Conservation (phyloP, 2,329 filamentous ascomycete species). For the Ascochyta fabae region DNA sequence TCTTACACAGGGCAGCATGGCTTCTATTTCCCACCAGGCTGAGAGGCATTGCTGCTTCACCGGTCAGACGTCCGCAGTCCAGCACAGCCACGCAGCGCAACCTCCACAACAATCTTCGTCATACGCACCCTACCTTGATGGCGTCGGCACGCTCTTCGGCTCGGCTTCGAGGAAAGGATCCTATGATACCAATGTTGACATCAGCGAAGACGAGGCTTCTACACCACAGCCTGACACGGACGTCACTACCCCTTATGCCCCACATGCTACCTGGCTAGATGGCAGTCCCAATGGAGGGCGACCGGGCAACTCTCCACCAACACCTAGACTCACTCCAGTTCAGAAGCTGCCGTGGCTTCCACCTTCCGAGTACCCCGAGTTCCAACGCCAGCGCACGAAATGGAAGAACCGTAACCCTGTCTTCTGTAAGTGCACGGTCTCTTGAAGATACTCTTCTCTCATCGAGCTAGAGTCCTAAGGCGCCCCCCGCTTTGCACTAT, state of each 20-base stretch:
- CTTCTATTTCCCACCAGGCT: neutral
- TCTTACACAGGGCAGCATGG: constrained; percentile 1
- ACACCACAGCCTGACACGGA: neutral
- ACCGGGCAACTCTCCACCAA: neutral
- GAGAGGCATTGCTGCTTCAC: neutral
- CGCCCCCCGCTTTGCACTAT: neutral
- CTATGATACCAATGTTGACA: neutral
- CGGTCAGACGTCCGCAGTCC: neutral
- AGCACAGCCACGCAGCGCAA: neutral
- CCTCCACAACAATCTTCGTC: neutral
- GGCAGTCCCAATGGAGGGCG: neutral
- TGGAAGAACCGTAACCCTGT: too few species aligned
- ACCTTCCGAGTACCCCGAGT: neutral
- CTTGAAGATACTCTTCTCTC: neutral
- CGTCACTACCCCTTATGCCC: neutral
- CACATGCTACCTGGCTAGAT: neutral
- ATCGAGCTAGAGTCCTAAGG: neutral
- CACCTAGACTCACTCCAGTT: neutral
- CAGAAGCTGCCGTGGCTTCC: neutral
- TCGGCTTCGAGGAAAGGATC: neutral
- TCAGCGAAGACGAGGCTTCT: constrained; percentile 9
- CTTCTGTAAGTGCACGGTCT: neutral
- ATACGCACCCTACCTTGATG: neutral
- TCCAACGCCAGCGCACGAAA: neutral
- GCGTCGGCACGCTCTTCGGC: neutral